Evolutionary conservation across 441 rosid genomes (phyloP), one percentile per base, ranked within the genome.

Genomic region (Gossypium trilobum): DNA sequence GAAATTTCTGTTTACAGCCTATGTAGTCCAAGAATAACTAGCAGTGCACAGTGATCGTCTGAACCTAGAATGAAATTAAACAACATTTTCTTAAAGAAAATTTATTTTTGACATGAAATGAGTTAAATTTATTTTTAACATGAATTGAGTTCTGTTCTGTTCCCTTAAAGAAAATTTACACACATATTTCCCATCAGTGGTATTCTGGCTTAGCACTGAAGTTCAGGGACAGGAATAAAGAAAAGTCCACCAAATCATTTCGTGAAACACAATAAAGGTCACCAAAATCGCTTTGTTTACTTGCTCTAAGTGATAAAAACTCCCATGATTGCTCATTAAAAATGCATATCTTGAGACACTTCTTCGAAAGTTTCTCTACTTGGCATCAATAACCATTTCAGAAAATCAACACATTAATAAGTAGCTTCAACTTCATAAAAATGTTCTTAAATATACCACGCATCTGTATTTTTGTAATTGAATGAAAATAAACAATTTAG

Each of bases 151-250:
- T 23, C 27, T 23, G 22, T 66, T 23, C 27, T 23, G 70, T 48
- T 25, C 42, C 70, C 22, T 46, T 65, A 11, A 44, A 39, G 44
- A 8, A 8, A 20, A 65, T 42, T 65, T 65, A 44, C 70, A 65
- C 55, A 64, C 70, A 44, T 11, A 20, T 65, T 63, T 65, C 55
- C 70, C 11, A 65, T 27, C 19, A 13, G 33, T 65, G 13, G 31
- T 23, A 42, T 44, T 63, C 55, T 64, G 69, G 69, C 69, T 65
- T 65, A 20, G 19, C 31, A 42, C 54, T 65, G 10, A 65, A 22
- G 70, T 44, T n/a, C 55, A 44, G 4, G 48, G 6, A 20, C 23
- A 44, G 2, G 19, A 65, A 42, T 13, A 44, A 44, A 65, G 19
- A 27, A 20, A 42, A 42, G 33, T 44, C 36, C 6, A 17, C 48